These are phyloP conservation scores for Chrysanthemum makinoi DNA, from an alignment of 129 eudicot genomes.

Conservation along the genomic window DNA sequence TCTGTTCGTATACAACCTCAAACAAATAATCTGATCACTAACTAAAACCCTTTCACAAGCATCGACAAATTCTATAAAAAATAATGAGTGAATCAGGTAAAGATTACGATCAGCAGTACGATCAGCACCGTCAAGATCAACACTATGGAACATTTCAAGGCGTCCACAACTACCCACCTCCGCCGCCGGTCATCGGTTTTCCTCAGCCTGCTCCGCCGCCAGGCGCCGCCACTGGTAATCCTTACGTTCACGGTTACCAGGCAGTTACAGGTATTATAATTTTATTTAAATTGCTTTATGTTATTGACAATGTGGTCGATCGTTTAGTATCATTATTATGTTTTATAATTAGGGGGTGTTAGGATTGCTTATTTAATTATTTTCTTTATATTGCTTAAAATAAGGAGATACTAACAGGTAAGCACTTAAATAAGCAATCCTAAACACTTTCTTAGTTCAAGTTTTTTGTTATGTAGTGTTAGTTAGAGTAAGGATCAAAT, in stretches of 20 bases:
- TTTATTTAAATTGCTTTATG: neutral
- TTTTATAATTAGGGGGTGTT: too few species aligned
- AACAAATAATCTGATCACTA: constrained; percentile 5
- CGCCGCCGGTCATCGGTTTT: constrained; percentile 67
- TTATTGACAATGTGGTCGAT: constrained; percentile 16
- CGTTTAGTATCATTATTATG: neutral
- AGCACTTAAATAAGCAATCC: neutral
- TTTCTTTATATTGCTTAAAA: neutral
- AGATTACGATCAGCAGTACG: constrained; percentile 37
- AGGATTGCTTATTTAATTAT: too few species aligned
- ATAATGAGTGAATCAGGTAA: constrained; percentile 55
- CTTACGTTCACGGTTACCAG: constrained; percentile 76
- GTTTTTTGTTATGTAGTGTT: too few species aligned
- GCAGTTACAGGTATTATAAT: constrained; percentile 55
- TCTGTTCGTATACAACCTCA: constrained; percentile 8
- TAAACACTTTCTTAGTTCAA: neutral
- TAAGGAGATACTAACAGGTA: neutral
- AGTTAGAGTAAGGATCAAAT: too few species aligned
- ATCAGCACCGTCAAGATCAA: constrained; percentile 26
- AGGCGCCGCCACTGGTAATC: constrained; percentile 52
- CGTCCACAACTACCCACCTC: constrained; percentile 63
- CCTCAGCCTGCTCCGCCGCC: constrained; percentile 97
- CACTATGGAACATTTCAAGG: constrained; percentile 93
- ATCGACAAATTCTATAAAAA: neutral
- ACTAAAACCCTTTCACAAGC: constrained; percentile 22